phyloP scores from a whole-genome alignment of 202 grass and related monocot species.

The Bolboschoenoplectus hybrid region DNA sequence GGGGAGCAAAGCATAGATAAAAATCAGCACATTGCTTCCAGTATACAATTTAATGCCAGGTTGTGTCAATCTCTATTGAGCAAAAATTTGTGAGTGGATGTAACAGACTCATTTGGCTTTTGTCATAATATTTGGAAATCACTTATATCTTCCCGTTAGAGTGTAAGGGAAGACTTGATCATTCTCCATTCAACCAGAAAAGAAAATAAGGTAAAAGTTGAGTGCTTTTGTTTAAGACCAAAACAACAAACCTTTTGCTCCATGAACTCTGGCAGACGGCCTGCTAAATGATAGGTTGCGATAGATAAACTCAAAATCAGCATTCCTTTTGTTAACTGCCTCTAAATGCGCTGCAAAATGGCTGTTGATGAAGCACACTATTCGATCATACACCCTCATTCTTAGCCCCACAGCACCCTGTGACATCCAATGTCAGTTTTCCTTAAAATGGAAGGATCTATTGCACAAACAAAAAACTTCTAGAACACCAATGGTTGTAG shows the following conservation, averaged over 20 bases:
- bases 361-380: constrained; percentile 85
- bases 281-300: constrained; percentile 78
- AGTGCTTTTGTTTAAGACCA: constrained; percentile 15
- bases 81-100: constrained; percentile 35
- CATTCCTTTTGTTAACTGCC: constrained; percentile 88
- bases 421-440: constrained; percentile 34
- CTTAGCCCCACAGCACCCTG: constrained; percentile 97
- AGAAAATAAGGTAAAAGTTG: neutral
- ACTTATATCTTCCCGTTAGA: neutral
- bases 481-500: neutral
- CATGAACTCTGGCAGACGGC: constrained; percentile 49
- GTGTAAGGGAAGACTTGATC: neutral
- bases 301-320: constrained; percentile 91
- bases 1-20: neutral
- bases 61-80: constrained; percentile 32
- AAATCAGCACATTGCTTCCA: constrained; percentile 4
- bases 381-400: constrained; percentile 89
- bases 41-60: constrained; percentile 3
- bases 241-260: constrained; percentile 46
- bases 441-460: constrained; percentile 2
- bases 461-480: constrained; percentile 10
- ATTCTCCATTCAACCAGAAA: constrained; percentile 15
- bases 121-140: neutral
- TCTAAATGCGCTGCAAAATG: constrained; percentile 96
- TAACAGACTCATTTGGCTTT: constrained; percentile 47